Conservation (phyloP, 352 stramenopile species). For the Globisporangium megalacanthum region DNA sequence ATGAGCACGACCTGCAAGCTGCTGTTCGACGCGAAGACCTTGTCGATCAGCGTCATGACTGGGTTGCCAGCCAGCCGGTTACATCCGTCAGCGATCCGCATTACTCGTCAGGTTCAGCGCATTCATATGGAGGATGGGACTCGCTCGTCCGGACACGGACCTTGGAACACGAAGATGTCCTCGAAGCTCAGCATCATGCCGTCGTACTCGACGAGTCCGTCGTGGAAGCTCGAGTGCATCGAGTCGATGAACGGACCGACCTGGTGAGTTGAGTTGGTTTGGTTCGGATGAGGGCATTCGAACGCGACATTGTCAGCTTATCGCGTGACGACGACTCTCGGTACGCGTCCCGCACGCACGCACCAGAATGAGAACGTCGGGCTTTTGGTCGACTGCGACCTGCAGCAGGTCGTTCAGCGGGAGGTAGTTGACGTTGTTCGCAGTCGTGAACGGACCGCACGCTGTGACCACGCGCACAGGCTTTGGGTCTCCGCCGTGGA, state of each 20-base stretch:
- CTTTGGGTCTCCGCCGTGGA: slow-evolving; percentile 35
- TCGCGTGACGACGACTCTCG: too few relatives aligned
- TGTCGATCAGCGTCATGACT: slow-evolving; percentile 80
- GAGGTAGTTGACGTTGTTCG: slow-evolving; percentile 92
- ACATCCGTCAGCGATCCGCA: neutral
- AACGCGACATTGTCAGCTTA: too few relatives aligned
- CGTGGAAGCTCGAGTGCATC: slow-evolving; percentile 85
- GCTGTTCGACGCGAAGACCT: slow-evolving; percentile 41
- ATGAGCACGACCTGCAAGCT: slow-evolving; percentile 90
- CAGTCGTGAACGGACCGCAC: slow-evolving; percentile 94
- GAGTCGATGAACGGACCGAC: slow-evolving; percentile 96
- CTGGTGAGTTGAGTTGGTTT: slow-evolving; percentile 16
- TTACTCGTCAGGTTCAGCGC: too few relatives aligned
- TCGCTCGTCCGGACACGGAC: slow-evolving; percentile 17
- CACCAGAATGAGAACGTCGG: slow-evolving; percentile 94
- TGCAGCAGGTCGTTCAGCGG: slow-evolving; percentile 93
- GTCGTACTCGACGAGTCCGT: slow-evolving; percentile 76
- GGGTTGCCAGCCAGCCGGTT: neutral
- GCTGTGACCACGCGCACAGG: slow-evolving; percentile 84
- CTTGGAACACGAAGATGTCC: slow-evolving; percentile 85
- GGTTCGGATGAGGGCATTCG: too few relatives aligned
- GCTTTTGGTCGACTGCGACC: slow-evolving; percentile 70
- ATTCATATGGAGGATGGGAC: too few relatives aligned
- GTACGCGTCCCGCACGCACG: neutral
- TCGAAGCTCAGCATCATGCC: slow-evolving; percentile 80